Base-by-base conservation (phyloP, 148 eudicot genomes). In the Camellia lanceoleosa region DNA sequence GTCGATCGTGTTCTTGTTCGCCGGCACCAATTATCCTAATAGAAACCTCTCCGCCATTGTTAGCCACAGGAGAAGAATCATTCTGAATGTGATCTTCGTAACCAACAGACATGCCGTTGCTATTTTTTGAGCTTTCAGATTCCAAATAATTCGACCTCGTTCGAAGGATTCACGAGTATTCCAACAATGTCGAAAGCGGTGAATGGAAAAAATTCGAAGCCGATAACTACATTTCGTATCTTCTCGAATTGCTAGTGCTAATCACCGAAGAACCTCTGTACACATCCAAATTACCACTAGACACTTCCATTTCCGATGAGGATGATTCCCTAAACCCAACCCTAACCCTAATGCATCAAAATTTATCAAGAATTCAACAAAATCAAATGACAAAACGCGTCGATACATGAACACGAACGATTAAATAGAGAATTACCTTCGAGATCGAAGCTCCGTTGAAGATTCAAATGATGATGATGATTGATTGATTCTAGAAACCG, bases 171-270 rank as follows among this genome's bases (percentile, higher is more conserved):
- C 97, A 93, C 5, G 93, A 88, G 83, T 91, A 91, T 70, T 93
- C 97, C 63, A 93, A 77, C 7, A 93, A 76, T 9, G 95, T 61
- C 14, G 95, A 91, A 14, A 93, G 19, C 2, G 94, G 97, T 1
- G 93, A 89, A 15, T 90, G 91, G 60, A 94, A 85, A 76, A 92
- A 88, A 84, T 83, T 89, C 7, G 97, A 83, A 15, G 94, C 89
- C 15, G 98, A 83, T 0, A 93, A 83, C 41, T 82, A 86, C 16
- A 87, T 43, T 70, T 91, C 88, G 23, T 87, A 77, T 71, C 95
- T 84, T 84, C 90, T 83, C 11, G 88, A 88, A 81, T 77, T 71
- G 70, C 56, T 23, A 23, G 0, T 60, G 60, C 75, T 72, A n/a
- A 60, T 78, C 46, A 49, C 65, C 23, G 84, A 77, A 71, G 84